A percentile compares a stretch with the other conserved stretches of the same genome.
Evolutionary conservation across 1,139 yeast genomes (phyloP).

Genomic region (Lodderomyces oxycetoniae): DNA sequence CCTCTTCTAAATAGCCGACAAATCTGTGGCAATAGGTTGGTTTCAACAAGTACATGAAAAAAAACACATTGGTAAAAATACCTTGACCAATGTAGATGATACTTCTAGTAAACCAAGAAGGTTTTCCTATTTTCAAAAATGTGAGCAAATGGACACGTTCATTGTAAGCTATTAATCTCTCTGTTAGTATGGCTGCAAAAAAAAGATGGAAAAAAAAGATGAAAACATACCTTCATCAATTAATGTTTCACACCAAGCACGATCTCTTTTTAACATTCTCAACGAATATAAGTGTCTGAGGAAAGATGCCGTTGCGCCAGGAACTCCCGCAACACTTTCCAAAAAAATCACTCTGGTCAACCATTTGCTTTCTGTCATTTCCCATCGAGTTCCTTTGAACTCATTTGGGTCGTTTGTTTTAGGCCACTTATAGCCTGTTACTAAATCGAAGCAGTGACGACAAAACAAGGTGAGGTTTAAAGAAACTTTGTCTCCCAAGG

Average conservation of each 20-base stretch:
- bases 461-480: constrained; percentile 39
- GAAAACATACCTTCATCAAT: constrained; percentile 45
- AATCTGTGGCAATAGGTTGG: constrained; percentile 71
- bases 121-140: constrained; percentile 61
- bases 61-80: constrained; percentile 63
- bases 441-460: constrained; percentile 52
- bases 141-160: constrained; percentile 76
- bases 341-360: constrained; percentile 62
- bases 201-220: background rate
- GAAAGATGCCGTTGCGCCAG: constrained; percentile 74
- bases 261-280: constrained; percentile 58
- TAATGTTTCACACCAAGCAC: constrained; percentile 73
- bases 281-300: constrained; percentile 61
- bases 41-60: constrained; percentile 52
- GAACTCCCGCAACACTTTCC: constrained; percentile 75
- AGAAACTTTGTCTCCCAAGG: constrained; percentile 51
- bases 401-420: constrained; percentile 25
- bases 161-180: constrained; percentile 72
- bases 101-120: constrained; percentile 53
- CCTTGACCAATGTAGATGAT: constrained; percentile 68
- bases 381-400: constrained; percentile 44
- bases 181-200: too few species aligned
- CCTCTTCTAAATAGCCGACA: constrained; percentile 75
- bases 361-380: constrained; percentile 65
- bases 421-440: constrained; percentile 63